A percentile compares a stretch with the other conserved stretches of the same genome.
Conservation (phyloP, 2,329 filamentous ascomycete species). For the Dryadomyces quercus-mongolicae region DNA sequence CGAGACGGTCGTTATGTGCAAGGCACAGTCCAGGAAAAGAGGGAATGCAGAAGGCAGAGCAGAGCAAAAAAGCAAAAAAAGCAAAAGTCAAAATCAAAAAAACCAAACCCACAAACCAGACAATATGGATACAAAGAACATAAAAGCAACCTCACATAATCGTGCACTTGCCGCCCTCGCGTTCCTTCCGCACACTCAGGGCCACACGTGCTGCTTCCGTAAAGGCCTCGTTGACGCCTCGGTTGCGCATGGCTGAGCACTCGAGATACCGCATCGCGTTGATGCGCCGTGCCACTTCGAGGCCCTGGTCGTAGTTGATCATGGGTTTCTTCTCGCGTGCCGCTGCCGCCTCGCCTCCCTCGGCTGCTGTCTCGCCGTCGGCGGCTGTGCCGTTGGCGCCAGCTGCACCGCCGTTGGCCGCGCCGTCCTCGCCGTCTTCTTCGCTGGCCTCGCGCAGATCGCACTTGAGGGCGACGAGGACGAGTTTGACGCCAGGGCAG, state of each 20-base stretch:
- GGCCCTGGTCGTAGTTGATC: conserved; percentile 83
- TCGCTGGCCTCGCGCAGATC: conserved; percentile 75
- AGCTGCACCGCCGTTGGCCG: conserved; percentile 8
- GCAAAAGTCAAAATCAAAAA: not conserved
- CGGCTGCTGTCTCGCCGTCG: conserved; percentile 24
- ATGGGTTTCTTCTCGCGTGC: conserved; percentile 51
- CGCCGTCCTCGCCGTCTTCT: conserved; percentile 44
- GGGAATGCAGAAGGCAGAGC: not conserved
- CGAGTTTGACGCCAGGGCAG: conserved; percentile 87
- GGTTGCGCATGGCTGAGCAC: conserved; percentile 96
- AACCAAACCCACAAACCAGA: not conserved
- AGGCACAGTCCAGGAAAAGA: not conserved
- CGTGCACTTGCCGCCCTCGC: conserved; percentile 47
- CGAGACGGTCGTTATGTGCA: not conserved
- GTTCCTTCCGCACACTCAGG: conserved; percentile 56
- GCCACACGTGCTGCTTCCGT: conserved; percentile 95
- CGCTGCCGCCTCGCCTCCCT: conserved; percentile 29
- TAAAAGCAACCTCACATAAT: conserved; percentile 40
- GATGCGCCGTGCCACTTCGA: conserved; percentile 84
- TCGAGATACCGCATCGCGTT: conserved; percentile 90
- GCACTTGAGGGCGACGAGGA: conserved; percentile 92
- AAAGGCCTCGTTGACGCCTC: conserved; percentile 96
- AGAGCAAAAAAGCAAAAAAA: not conserved
- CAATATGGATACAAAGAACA: too few species aligned
- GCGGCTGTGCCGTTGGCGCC: conserved; percentile 56